Base-by-base conservation (phyloP, 495 filamentous ascomycete genomes). In the Daldinia grandis region DNA sequence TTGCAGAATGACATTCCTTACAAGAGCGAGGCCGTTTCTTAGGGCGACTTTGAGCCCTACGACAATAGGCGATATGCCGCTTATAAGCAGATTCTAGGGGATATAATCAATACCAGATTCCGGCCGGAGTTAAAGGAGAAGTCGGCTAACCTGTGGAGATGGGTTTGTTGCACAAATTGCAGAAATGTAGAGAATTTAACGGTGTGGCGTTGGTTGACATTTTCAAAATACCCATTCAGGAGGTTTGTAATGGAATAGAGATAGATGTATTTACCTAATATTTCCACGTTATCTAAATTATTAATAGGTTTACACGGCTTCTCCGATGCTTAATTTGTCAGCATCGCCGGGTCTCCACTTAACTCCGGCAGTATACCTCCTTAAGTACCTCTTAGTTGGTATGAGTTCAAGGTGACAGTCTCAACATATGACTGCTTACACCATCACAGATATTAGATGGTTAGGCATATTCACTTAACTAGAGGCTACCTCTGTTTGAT, bases 1-100 rank as follows among this genome's bases (percentile, higher is more conserved):
- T 76, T 31, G 74, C 74, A 30, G 64, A 66, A 30, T 76, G 68
- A n/a, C 74, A 76, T 35, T 71, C 61, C 57, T 53, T 76, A 63
- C 74, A 76, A 62, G 74, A 76, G 7, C 65, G 67, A 31, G 61
- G 66, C n/a, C 74, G 68, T 37, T 71, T 74, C 44, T 57, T 72
- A 56, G 68, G 68, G 15, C 69, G 66, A 24, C 51, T 58, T 67
- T 55, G 60, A 40, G 61, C 69, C 17, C 68, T 62, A 5, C 71
- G 71, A 47, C 74, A 76, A 25, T 76, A 76, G 19, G 68, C 42
- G 15, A 74, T 19, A 8, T 76, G 74, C 8, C 74, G 64, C 40
- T 69, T 69, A 24, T 71, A 76, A 25, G 74, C 71, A 8, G 74
- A 71, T 57, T 76, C 74, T 76, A 47, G 31, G 19, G 10, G n/a